Base-by-base conservation (phyloP, 148 eudicot species). In the Limonium bicolor region DNA sequence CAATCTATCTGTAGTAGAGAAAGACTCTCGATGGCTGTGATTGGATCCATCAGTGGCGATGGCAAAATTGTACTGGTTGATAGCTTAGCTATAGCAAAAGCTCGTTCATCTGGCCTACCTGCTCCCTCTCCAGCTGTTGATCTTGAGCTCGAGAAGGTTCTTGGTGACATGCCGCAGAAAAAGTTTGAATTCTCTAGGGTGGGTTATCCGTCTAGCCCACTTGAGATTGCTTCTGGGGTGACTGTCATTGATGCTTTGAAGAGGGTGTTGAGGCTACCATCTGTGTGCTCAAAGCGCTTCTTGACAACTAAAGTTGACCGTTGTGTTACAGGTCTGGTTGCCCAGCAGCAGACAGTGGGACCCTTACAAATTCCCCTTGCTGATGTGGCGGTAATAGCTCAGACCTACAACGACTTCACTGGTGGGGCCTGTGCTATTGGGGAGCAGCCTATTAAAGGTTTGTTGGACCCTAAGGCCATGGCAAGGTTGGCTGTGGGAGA, bases 351-450 rank as follows among this genome's bases (percentile, higher is more conserved):
- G 58, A 82, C 96, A 23, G 94, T 86, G 40, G 96, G 96, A 18
- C 96, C 94, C 16, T 54, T 82, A 53, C 88, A 78, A 46, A 62
- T 82, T 26, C 64, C 94, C 23, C 85, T 87, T 46, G 37, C 90
- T 26, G 86, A 87, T 68, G 90, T 87, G 25, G 94, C 94, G 13
- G 96, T 87, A 41, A 87, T 79, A 38, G 86, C 78, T 27, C 94
- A 87, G 58, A 76, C 80, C 6, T 77, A 67, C 56, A 77, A 65
- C 0, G 72, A 67, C 46, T 53, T 71, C 31, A 76, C 90, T 10
- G 96, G 96, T 13, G 94, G 94, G 19, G 94, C 96, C 4, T 87
- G 94, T 46, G 72, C 96, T 8, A 79, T 87, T 42, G 96, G 94
- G 5, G 96, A 87, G 77, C 94, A 82, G 65, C 94, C 96, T 12